Conservation (phyloP, 1,284 basidiomycete species). For the Moesziomyces aphidis region DNA sequence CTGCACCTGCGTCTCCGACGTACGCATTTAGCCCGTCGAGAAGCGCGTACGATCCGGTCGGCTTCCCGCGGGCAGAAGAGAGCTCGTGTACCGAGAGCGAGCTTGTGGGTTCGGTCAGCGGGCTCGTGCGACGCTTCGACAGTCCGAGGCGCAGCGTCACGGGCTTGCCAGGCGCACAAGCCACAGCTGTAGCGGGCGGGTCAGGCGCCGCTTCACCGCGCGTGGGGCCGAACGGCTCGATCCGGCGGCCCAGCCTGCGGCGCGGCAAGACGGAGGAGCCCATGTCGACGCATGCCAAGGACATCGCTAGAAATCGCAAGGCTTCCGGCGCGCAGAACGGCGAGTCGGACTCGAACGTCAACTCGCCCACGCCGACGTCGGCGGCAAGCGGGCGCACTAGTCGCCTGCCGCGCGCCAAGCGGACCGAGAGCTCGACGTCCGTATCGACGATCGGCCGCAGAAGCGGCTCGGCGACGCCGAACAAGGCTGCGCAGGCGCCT, state of each 20-base stretch:
- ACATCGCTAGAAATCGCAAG: conserved; percentile 19
- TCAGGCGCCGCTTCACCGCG: conserved; percentile 2
- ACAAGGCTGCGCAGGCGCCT: conserved; percentile 14
- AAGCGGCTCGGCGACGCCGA: conserved; percentile 37
- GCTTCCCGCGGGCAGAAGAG: conserved; percentile 47
- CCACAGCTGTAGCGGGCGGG: neutral
- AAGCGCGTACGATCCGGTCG: conserved; percentile 14
- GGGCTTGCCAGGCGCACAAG: conserved; percentile 5
- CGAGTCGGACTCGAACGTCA: conserved; percentile 12
- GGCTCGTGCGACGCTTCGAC: conserved; percentile 47
- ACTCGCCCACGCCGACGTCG: conserved; percentile 11
- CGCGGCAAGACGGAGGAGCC: conserved; percentile 71
- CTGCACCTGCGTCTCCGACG: conserved; percentile 41
- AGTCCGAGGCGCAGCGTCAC: conserved; percentile 30
- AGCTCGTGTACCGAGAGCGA: conserved; percentile 61
- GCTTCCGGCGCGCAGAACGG: conserved; percentile 16
- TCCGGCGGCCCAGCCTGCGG: conserved; percentile 74
- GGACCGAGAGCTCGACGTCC: conserved; percentile 33
- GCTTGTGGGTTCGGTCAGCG: conserved; percentile 26
- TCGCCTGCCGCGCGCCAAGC: conserved; percentile 42
- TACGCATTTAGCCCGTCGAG: conserved; percentile 21
- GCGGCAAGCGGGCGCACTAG: conserved; percentile 15
- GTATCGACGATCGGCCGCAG: conserved; percentile 21
- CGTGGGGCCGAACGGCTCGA: conserved; percentile 10
- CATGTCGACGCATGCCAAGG: conserved; percentile 56